Percentiles rank a stretch among this genome's conserved stretches.
Evolutionary conservation across 179 eudicot genomes (phyloP).

Genomic region (Monotropa hypopitys): DNA sequence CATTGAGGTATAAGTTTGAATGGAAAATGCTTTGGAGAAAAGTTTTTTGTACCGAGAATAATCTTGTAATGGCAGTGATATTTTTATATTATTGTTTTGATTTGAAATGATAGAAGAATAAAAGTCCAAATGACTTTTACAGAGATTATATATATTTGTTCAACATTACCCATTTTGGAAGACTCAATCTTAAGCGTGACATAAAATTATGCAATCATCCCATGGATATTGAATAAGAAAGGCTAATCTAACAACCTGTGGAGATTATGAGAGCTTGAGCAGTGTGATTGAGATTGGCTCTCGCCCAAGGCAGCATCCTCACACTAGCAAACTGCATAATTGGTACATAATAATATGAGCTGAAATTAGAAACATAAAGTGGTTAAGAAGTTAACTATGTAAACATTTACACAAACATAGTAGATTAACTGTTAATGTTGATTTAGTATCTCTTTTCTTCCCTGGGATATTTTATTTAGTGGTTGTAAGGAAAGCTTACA

Average conservation of each 20-base stretch:
- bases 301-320: slow-evolving; percentile 85
- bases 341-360: not conserved
- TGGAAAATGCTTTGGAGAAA: too few species aligned
- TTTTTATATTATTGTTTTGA: too few species aligned
- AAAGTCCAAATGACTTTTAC: too few species aligned
- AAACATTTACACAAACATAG: not conserved
- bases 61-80: too few species aligned
- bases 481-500: slow-evolving; percentile 19
- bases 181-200: too few species aligned
- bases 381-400: not conserved
- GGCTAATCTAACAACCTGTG: slow-evolving; percentile 34
- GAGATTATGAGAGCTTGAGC: slow-evolving; percentile 90
- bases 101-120: too few species aligned
- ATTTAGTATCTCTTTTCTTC: too few species aligned
- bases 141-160: too few species aligned
- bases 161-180: too few species aligned
- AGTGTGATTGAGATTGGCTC: slow-evolving; percentile 66
- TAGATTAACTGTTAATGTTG: not conserved
- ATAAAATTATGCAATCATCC: too few species aligned
- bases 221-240: not conserved
- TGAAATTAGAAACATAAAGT: not conserved
- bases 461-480: not conserved
- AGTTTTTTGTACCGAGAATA: too few species aligned
- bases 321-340: slow-evolving; percentile 59
- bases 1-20: too few species aligned